Base-by-base conservation (phyloP, 148 eudicot genomes). In the Gaultheria prostrata region DNA sequence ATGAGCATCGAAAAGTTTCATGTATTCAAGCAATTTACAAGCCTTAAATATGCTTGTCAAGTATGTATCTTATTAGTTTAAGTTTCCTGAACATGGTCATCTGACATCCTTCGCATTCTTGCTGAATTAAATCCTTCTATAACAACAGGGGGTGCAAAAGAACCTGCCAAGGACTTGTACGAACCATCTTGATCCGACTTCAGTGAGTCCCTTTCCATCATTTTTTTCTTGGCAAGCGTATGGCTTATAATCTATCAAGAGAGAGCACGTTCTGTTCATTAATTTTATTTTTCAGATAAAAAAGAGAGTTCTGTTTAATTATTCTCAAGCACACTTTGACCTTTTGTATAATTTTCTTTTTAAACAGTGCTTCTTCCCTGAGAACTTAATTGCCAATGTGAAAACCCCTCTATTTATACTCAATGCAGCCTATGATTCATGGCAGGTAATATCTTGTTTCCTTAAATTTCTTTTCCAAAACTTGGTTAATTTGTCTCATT, bases 361-460 rank as follows among this genome's bases (percentile, higher is more conserved):
- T 59, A 13, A 63, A 45, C 93, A 97, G 99, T 97, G 99, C 85
- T 95, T 97, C 91, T 97, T 97, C 90, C 98, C 99, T 77, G 93
- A 97, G 87, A 93, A 97, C 82, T 73, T 95, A 39, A 91, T 97
- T 57, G 85, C 91, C 87, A 83, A 88, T 83, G 83, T 97, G 80
- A 92, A 82, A 83, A 95, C 99, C 46, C 99, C 99, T 24, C 50
- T 97, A 21, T 97, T 97, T 87, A 83, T 97, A 85, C 98, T 97
- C 71, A 97, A 95, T 83, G 95, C 99, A 11, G 99, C 99, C 84
- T 97, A 97, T 82, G 99, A 97, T 86, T 87, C 94, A 39, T 97
- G 99, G 99, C 99, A 97, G 99, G 99, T 95, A 86, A 54, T 28
- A 48, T 61, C 61, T 78, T 43, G 18, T 50, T 74, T 51, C 35